Conservation (phyloP, 2,329 filamentous ascomycete species). For the Aureobasidium sp. region DNA sequence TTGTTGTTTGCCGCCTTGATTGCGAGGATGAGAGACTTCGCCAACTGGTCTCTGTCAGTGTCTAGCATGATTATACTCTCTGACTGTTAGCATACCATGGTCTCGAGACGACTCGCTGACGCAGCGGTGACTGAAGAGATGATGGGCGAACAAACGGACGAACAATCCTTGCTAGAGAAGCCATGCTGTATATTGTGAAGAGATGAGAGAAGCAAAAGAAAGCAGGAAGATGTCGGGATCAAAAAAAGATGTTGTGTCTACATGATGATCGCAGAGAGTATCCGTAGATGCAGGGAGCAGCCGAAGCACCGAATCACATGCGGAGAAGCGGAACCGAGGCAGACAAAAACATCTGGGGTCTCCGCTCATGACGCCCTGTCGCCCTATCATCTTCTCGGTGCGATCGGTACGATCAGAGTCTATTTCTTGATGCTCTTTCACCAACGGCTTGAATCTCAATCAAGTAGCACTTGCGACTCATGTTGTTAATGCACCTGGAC, state of each 20-base stretch:
- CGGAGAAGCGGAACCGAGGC: constrained; percentile 5
- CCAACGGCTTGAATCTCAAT: too few relatives aligned
- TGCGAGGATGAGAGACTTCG: constrained; percentile 39
- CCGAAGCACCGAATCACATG: constrained; percentile 4
- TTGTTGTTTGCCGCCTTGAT: constrained; percentile 30
- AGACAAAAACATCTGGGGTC: neutral
- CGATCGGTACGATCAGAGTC: neutral
- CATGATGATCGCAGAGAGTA: neutral
- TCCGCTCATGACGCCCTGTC: neutral
- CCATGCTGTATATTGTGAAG: constrained; percentile 10
- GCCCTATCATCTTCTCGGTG: neutral
- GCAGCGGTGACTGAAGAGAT: constrained; percentile 4
- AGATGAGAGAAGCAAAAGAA: too few relatives aligned
- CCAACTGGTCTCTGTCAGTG: constrained; percentile 15
- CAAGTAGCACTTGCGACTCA: neutral
- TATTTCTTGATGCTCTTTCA: neutral
- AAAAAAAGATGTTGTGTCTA: neutral
- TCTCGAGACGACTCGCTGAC: neutral
- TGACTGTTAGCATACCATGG: neutral
- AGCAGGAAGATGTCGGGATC: neutral
- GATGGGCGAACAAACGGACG: constrained; percentile 15
- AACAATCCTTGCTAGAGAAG: constrained; percentile 18
- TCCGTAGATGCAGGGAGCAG: neutral
- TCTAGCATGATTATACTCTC: neutral
- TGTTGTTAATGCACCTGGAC: too few relatives aligned